Percentiles rank a stretch among this genome's conserved stretches.
These are phyloP conservation scores for Iris macrosiphon DNA, from an alignment of 106 monocot genomes.

Conservation along the genomic window DNA sequence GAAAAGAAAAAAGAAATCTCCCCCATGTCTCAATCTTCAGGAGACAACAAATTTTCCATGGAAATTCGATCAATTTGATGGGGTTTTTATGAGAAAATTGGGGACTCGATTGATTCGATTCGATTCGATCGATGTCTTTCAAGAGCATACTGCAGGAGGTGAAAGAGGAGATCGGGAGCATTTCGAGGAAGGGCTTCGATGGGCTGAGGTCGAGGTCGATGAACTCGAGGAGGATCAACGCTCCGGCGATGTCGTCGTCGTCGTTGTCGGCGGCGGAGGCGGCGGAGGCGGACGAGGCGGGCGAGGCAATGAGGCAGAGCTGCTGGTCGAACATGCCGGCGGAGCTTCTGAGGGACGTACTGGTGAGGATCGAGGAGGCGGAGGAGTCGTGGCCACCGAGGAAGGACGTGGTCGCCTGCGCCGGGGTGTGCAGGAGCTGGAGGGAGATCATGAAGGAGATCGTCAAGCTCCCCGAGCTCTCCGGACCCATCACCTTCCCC, in stretches of 20 bases:
- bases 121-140: constrained; percentile 49
- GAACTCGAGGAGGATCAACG: too few relatives aligned
- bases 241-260: too few relatives aligned
- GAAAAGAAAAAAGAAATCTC: too few relatives aligned
- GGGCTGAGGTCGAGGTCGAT: constrained; percentile 40
- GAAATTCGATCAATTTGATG: too few relatives aligned
- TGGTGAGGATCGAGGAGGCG: constrained; percentile 62
- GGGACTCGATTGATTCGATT: too few relatives aligned
- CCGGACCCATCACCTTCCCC: constrained; percentile 71
- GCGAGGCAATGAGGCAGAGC: constrained; percentile 36
- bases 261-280: too few relatives aligned
- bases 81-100: too few relatives aligned
- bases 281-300: too few relatives aligned
- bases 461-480: constrained; percentile 57
- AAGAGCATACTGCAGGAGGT: constrained; percentile 62
- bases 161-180: constrained; percentile 59
- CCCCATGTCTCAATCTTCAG: too few relatives aligned
- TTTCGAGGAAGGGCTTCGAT: constrained; percentile 52
- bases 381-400: constrained; percentile 70
- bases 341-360: constrained; percentile 76
- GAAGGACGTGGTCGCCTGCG: constrained; percentile 72
- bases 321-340: constrained; percentile 76
- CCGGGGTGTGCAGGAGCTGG: constrained; percentile 89
- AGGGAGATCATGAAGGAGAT: constrained; percentile 84
- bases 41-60: too few relatives aligned